Evolutionary conservation across 1,139 yeast species (phyloP).

Genomic region (Magnusiomyces paraingens): DNA sequence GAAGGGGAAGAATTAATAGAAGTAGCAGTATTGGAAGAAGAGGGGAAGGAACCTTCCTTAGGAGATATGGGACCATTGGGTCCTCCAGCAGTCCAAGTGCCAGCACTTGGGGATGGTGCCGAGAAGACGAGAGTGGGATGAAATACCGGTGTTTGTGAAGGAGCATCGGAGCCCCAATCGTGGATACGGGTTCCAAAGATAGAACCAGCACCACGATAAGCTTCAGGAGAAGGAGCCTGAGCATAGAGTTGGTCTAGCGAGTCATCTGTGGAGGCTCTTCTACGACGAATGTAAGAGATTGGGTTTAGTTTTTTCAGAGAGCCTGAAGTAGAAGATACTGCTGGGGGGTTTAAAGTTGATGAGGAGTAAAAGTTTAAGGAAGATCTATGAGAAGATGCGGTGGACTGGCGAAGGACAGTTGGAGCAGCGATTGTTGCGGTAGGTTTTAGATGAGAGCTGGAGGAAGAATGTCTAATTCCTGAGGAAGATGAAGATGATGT

Average conservation of each 20-base stretch:
- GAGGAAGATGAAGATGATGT: conserved; percentile 7
- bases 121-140: conserved; percentile 14
- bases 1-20: too few relatives aligned
- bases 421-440: background rate
- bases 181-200: conserved; percentile 33
- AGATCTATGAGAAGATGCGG: conserved; percentile 1
- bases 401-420: conserved; percentile 1
- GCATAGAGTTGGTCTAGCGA: conserved; percentile 1
- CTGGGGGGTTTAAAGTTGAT: conserved; percentile 7
- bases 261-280: conserved; percentile 10
- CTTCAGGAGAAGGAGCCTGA: conserved; percentile 14
- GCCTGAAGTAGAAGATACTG: conserved; percentile 3
- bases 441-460: conserved; percentile 3
- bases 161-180: conserved; percentile 28
- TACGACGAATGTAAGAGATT: conserved; percentile 20
- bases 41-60: too few relatives aligned
- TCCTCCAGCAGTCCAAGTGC: background rate
- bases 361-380: conserved; percentile 2
- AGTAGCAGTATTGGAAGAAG: too few relatives aligned
- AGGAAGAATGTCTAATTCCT: background rate
- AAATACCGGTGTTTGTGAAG: conserved; percentile 10
- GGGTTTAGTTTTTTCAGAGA: conserved; percentile 28
- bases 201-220: conserved; percentile 28
- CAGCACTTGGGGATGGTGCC: background rate
- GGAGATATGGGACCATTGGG: too few relatives aligned